These are phyloP conservation scores for Adiantum capillusveneris DNA, from an alignment of 75 land plant species.

Conservation along the genomic window DNA sequence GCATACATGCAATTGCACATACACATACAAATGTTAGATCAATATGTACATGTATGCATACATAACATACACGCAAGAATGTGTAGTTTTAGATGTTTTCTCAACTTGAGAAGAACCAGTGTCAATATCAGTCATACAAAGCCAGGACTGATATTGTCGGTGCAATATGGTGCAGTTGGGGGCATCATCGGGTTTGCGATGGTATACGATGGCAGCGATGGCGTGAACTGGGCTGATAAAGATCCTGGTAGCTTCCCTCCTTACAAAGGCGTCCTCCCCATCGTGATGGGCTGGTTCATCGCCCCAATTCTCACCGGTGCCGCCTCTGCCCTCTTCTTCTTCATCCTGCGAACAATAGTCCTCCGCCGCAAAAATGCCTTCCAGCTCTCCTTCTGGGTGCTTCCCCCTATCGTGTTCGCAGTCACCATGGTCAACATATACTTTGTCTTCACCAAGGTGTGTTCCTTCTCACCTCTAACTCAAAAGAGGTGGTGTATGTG, in stretches of 20 bases:
- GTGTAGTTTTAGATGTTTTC: too few relatives aligned
- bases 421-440: slow-evolving; percentile 14
- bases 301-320: slow-evolving; percentile 1
- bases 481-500: too few relatives aligned
- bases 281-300: not conserved
- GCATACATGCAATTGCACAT: too few relatives aligned
- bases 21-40: too few relatives aligned
- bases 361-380: slow-evolving; percentile 1
- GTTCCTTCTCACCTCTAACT: not conserved
- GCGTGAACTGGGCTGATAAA: slow-evolving; percentile 2
- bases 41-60: too few relatives aligned
- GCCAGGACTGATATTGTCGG: too few relatives aligned
- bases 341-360: not conserved
- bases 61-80: too few relatives aligned
- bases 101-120: too few relatives aligned
- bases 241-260: slow-evolving; percentile 3
- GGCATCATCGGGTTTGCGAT: too few relatives aligned
- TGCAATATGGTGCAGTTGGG: too few relatives aligned
- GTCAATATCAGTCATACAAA: too few relatives aligned
- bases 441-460: slow-evolving; percentile 19
- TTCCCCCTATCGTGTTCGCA: slow-evolving; percentile 12
- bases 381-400: slow-evolving; percentile 11
- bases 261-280: slow-evolving; percentile 3
- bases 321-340: slow-evolving; percentile 4
- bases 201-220: slow-evolving; percentile 10